These are phyloP conservation scores for Zygoascus biomembranicola DNA, from an alignment of 805 yeast species.

Conservation along the genomic window DNA sequence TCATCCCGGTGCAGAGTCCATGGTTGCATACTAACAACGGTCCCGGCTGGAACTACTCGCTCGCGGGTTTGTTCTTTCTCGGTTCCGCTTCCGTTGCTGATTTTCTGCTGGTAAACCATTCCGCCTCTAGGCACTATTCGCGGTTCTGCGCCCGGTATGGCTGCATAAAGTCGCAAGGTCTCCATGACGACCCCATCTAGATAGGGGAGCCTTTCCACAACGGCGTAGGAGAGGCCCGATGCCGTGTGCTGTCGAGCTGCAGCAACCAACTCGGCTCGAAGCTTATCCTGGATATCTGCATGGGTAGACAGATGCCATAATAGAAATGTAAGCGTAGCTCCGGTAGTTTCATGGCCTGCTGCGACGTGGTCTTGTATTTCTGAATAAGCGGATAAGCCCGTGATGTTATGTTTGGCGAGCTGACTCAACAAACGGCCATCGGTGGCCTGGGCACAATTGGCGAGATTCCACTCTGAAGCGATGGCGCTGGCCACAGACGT, in stretches of 20 bases:
- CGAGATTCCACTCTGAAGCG: slow-evolving; percentile 40
- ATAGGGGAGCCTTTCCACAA: slow-evolving; percentile 46
- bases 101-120: slow-evolving; percentile 5
- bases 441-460: slow-evolving; percentile 23
- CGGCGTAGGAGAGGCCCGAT: slow-evolving; percentile 3
- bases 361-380: slow-evolving; percentile 58
- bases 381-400: slow-evolving; percentile 32
- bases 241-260: slow-evolving; percentile 1
- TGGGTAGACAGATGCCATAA: slow-evolving; percentile 48
- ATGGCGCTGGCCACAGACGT: slow-evolving; percentile 31
- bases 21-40: slow-evolving; percentile 56
- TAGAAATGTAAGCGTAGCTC: slow-evolving; percentile 52
- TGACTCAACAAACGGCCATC: slow-evolving; percentile 6
- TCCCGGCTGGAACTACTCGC: slow-evolving; percentile 42
- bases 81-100: not conserved
- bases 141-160: slow-evolving; percentile 71
- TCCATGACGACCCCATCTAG: slow-evolving; percentile 58
- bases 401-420: slow-evolving; percentile 21
- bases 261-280: slow-evolving; percentile 39
- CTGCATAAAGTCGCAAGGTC: slow-evolving; percentile 52
- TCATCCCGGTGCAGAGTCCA: slow-evolving; percentile 52
- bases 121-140: slow-evolving; percentile 36
- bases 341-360: slow-evolving; percentile 75
- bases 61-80: not conserved
- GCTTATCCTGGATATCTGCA: slow-evolving; percentile 40